Evolutionary conservation across 1,139 yeast genomes (phyloP), one percentile per base, ranked within the genome.

Genomic region (Spathaspora sp.): DNA sequence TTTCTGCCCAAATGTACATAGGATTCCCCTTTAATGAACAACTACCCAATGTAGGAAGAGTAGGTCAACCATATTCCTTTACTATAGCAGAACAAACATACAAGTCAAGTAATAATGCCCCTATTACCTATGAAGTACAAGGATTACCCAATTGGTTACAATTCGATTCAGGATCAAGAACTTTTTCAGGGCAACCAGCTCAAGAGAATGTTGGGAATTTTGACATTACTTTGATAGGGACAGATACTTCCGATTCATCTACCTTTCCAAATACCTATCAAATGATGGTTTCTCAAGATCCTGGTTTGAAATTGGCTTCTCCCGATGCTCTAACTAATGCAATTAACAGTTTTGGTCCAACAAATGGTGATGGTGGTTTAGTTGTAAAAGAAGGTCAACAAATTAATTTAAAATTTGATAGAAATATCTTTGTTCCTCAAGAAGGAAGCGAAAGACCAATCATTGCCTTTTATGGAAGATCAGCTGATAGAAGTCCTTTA

Each of bases 21-120:
- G 90, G 91, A 39, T 91, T 86, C 70, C 95, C 97, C 7, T 80
- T 93, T 59, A 68, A 78, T 53, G 82, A 84, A 59, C 99, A 93
- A 65, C 75, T 83, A 34, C 98, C 98, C 15, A 86, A 90, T 33
- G 88, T 93, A 10, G 97, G 96, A 4, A 76, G 96, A 48, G 79
- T 81, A 15, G 80, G 81, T 52, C 71, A 80, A 53, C 58, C 64
- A 1, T 93, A 86, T 67, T 54, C 69, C n/a, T 93, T 89, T 65
- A 77, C 83, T 39, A 68, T 93, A 47, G 84, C 91, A 43, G 70
- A 77, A 48, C 81, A 84, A 54, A 91, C 99, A 3, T 90, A 80
- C 63, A 73, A 77, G 51, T 77, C 88, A 3, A 43, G 40, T 36
- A 61, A 74, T 34, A 64, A 67, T 20, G 70, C 72, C 15, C 62